These are phyloP conservation scores for Crithidia sp. DNA, from an alignment of 208 protist species.

Conservation along the genomic window DNA sequence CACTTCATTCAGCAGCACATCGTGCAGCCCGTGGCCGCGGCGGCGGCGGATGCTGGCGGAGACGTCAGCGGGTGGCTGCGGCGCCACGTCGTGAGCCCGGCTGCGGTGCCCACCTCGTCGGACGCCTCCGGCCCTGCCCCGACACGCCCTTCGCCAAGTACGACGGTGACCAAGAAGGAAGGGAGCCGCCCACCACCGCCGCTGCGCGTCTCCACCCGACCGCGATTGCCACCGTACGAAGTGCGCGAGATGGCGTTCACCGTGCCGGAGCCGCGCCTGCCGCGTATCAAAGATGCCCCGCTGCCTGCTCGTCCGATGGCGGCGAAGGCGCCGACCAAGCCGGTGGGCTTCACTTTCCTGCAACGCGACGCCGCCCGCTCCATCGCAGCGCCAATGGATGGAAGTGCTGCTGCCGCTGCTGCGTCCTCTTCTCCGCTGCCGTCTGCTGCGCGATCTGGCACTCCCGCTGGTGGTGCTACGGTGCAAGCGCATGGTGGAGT, in stretches of 20 bases:
- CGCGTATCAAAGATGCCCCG: constrained; percentile 31
- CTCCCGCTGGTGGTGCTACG: neutral
- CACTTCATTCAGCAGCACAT: constrained; percentile 53
- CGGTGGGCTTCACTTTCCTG: constrained; percentile 44
- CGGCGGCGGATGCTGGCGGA: constrained; percentile 5
- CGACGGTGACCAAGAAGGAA: neutral
- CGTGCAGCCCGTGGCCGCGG: constrained; percentile 19
- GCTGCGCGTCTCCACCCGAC: constrained; percentile 14
- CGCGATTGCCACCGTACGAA: constrained; percentile 59
- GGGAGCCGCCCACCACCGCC: neutral
- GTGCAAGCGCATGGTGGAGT: neutral
- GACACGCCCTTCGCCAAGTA: neutral
- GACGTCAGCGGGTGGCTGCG: constrained; percentile 14
- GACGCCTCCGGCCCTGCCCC: neutral
- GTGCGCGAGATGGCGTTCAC: constrained; percentile 80
- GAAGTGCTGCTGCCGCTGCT: neutral
- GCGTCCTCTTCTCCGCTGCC: too few relatives aligned
- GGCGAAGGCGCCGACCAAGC: constrained; percentile 32
- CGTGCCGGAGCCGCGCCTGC: constrained; percentile 63
- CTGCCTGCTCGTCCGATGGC: neutral
- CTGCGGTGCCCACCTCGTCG: neutral
- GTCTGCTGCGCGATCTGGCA: too few relatives aligned
- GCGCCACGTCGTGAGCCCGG: neutral
- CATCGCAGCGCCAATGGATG: neutral
- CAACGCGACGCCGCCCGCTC: constrained; percentile 10